Conservation (phyloP, 169 alveolate genomes). For the Plasmodium ovale region DNA sequence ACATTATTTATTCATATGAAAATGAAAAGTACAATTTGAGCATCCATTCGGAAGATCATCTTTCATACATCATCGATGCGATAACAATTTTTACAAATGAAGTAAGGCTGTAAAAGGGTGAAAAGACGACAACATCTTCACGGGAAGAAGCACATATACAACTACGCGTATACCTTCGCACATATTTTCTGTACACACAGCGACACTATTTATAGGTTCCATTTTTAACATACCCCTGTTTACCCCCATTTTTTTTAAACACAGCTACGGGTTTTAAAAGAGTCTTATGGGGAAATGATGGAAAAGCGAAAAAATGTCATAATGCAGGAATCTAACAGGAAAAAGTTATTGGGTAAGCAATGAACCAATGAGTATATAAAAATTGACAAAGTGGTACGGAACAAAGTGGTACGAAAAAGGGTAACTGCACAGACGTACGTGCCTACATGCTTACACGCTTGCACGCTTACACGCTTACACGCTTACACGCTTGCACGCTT, state of each 20-base stretch:
- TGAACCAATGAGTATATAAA: background rate
- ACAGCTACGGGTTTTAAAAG: conserved; percentile 64
- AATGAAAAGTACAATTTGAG: conserved; percentile 52
- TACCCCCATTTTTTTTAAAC: background rate
- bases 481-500: too few relatives aligned
- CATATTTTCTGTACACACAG: background rate
- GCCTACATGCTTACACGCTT: background rate
- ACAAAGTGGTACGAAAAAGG: background rate
- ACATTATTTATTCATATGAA: conserved; percentile 61
- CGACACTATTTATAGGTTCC: too few relatives aligned
- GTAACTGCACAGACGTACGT: background rate
- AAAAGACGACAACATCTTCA: too few relatives aligned
- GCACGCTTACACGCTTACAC: background rate
- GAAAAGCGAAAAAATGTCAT: conserved; percentile 54
- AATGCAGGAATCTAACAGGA: conserved; percentile 43
- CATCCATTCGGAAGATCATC: conserved; percentile 57
- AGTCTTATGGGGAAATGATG: conserved; percentile 54
- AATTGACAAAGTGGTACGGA: background rate
- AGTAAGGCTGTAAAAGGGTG: too few relatives aligned
- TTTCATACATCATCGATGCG: conserved; percentile 72
- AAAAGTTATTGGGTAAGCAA: conserved; percentile 50
- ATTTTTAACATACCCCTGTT: background rate
- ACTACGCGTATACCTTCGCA: background rate
- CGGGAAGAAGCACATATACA: conserved; percentile 2
- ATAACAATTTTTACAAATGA: conserved; percentile 77